phyloP scores from a whole-genome alignment of 2,329 filamentous ascomycete species.

The Sarocladium kiliense region DNA sequence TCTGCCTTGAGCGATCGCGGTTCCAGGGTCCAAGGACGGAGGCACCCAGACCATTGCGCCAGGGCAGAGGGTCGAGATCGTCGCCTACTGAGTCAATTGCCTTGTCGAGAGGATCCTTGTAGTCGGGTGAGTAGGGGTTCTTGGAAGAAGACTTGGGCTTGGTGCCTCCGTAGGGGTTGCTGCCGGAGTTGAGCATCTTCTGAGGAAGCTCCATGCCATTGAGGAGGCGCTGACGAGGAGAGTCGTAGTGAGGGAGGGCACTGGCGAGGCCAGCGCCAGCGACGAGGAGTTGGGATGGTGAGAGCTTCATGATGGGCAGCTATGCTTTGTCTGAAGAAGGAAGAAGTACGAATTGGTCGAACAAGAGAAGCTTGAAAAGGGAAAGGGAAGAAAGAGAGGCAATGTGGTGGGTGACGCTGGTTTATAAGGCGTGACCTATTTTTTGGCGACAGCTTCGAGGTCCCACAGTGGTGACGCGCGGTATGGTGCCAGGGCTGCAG shows the following conservation, averaged over 20 bases:
- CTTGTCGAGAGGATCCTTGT: slow-evolving; percentile 57
- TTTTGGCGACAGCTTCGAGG: background rate
- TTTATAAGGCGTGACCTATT: slow-evolving; percentile 9
- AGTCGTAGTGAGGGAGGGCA: slow-evolving; percentile 36
- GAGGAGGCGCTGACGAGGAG: slow-evolving; percentile 49
- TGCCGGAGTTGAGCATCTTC: slow-evolving; percentile 32
- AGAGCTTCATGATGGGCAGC: slow-evolving; percentile 20
- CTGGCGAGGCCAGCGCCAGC: slow-evolving; percentile 18
- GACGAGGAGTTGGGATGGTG: slow-evolving; percentile 20
- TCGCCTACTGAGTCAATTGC: slow-evolving; percentile 57
- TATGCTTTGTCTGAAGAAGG: background rate
- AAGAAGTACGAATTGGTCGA: background rate
- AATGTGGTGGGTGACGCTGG: background rate
- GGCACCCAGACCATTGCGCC: slow-evolving; percentile 58
- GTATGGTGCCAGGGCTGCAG: background rate
- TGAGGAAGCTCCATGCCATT: slow-evolving; percentile 42
- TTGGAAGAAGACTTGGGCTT: slow-evolving; percentile 12
- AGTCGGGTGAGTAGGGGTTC: slow-evolving; percentile 53
- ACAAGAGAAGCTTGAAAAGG: background rate
- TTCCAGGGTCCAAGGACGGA: slow-evolving; percentile 68
- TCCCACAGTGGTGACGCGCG: background rate
- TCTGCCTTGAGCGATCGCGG: slow-evolving; percentile 60
- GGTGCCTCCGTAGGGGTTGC: slow-evolving; percentile 22
- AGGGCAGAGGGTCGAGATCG: slow-evolving; percentile 60
- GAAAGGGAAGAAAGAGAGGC: background rate